Evolutionary conservation across 2,329 filamentous ascomycete genomes (phyloP).

Genomic region (Phaeophleospora eucalypticola): DNA sequence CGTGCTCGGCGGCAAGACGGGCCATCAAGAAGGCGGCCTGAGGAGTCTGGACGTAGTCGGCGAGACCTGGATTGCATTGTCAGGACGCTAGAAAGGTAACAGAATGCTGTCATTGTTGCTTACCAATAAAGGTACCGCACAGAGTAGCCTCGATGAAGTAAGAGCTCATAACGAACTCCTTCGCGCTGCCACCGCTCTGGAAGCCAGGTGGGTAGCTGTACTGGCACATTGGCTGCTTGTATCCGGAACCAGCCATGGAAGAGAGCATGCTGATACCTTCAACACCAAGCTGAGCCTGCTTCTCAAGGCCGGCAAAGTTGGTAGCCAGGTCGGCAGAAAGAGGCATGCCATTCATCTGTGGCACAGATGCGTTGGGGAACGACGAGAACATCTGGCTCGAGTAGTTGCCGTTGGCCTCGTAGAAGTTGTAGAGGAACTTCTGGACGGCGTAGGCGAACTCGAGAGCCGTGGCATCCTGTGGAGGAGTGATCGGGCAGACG

Average conservation of each 20-base stretch:
- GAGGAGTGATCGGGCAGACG: not conserved
- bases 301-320: not conserved
- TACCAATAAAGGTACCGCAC: not conserved
- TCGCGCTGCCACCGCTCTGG: not conserved
- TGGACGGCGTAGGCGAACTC: not conserved
- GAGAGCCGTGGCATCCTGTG: not conserved
- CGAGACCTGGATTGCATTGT: not conserved
- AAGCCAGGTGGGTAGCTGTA: not conserved
- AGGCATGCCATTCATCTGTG: not conserved
- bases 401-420: not conserved
- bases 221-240: not conserved
- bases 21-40: not conserved
- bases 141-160: not conserved
- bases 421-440: constrained; percentile 1
- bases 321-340: not conserved
- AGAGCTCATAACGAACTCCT: not conserved
- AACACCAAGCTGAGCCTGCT: not conserved
- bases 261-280: not conserved
- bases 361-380: not conserved
- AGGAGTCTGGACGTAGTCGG: not conserved
- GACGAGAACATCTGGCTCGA: not conserved
- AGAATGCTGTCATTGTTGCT: not conserved
- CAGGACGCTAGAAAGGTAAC: not conserved
- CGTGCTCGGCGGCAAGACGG: constrained; percentile 1
- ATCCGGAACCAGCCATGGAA: not conserved